Evolutionary conservation across 2,329 filamentous ascomycete species (phyloP).

Genomic region (Pseudogymnoascus sp.): DNA sequence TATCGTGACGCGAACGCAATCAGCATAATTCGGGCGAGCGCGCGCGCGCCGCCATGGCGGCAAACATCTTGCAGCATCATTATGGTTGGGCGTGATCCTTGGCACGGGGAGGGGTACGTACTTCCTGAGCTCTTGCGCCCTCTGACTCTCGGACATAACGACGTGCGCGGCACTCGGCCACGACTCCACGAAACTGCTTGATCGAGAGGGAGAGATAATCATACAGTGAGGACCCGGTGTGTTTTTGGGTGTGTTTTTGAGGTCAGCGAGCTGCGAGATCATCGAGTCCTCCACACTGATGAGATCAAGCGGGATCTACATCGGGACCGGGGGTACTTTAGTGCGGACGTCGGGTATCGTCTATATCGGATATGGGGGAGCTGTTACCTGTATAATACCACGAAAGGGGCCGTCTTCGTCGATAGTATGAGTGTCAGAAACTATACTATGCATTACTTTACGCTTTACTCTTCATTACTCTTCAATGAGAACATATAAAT

Average conservation of each 20-base stretch:
- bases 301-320: slow-evolving; percentile 5
- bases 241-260: not conserved
- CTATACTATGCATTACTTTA: not conserved
- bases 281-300: not conserved
- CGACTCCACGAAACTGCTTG: slow-evolving; percentile 1
- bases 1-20: slow-evolving; percentile 4
- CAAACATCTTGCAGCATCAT: slow-evolving; percentile 9
- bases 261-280: not conserved
- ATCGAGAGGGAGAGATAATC: slow-evolving; percentile 5
- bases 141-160: slow-evolving; percentile 15
- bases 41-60: not conserved
- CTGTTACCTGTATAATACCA: not conserved
- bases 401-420: not conserved
- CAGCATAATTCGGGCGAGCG: not conserved
- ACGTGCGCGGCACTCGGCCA: not conserved
- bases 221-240: not conserved
- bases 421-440: not conserved
- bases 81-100: not conserved
- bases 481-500: not conserved
- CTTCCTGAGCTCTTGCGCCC: slow-evolving; percentile 25
- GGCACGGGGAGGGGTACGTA: slow-evolving; percentile 13
- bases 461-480: not conserved
- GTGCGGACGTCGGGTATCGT: not conserved
- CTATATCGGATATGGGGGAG: not conserved
- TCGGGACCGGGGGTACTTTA: not conserved